A percentile compares a stretch with the other conserved stretches of the same genome.
Conservation (phyloP, 2,329 filamentous ascomycete genomes). For the Ophiostoma montium region DNA sequence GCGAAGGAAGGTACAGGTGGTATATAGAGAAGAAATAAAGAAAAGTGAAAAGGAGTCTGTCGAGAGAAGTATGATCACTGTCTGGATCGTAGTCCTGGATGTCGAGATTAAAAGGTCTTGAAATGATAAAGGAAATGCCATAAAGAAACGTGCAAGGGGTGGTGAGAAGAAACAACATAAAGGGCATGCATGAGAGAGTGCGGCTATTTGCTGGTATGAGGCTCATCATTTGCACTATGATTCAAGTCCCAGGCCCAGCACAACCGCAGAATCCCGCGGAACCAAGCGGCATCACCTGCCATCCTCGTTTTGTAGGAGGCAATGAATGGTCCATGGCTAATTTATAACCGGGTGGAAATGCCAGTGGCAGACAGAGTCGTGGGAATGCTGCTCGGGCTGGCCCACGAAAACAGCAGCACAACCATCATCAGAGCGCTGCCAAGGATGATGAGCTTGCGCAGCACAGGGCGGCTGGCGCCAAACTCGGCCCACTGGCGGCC, state of each 20-base stretch:
- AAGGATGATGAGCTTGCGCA: conserved; percentile 66
- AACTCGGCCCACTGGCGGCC: conserved; percentile 77
- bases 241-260: not conserved
- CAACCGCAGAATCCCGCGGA: not conserved
- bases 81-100: too few relatives aligned
- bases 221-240: not conserved
- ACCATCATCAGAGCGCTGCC: conserved; percentile 46
- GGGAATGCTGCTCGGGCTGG: conserved; percentile 9
- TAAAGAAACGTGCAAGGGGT: not conserved
- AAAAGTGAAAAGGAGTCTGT: too few relatives aligned
- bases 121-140: not conserved
- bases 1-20: too few relatives aligned
- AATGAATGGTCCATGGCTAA: not conserved
- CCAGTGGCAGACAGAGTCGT: not conserved
- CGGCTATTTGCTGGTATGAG: not conserved
- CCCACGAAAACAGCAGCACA: conserved; percentile 50
- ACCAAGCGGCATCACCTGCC: not conserved
- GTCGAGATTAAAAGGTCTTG: not conserved
- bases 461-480: conserved; percentile 58
- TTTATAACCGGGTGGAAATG: conserved; percentile 6
- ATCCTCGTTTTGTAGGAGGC: not conserved
- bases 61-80: too few relatives aligned
- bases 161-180: not conserved
- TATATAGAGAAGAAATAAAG: too few relatives aligned
- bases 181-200: not conserved